Evolutionary conservation across 495 filamentous ascomycete genomes (phyloP).

Genomic region (Hypoxylon fuscum): DNA sequence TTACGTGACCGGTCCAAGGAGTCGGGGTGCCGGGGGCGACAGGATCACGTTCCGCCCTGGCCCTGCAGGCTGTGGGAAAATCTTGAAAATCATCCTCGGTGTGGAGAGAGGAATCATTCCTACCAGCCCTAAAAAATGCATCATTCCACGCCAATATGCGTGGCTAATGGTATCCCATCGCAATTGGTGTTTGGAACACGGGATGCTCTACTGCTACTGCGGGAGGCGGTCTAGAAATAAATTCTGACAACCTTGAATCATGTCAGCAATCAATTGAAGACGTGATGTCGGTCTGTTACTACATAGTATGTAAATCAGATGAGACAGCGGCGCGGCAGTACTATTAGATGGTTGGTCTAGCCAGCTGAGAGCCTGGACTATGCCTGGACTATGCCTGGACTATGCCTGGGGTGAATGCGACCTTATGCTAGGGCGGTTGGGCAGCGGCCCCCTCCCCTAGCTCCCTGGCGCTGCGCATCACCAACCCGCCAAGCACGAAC

Average conservation of each 20-base stretch:
- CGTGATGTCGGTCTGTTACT: background rate
- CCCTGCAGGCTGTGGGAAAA: too few relatives aligned
- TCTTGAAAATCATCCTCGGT: too few relatives aligned
- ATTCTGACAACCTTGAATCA: constrained; percentile 13
- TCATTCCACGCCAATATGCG: too few relatives aligned
- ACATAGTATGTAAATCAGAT: background rate
- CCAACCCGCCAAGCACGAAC: constrained; percentile 1
- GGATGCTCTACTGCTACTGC: background rate
- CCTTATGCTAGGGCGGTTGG: constrained; percentile 8
- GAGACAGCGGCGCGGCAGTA: background rate
- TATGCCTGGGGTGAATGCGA: too few relatives aligned
- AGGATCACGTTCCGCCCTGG: background rate
- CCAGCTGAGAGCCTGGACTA: too few relatives aligned
- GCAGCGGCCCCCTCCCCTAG: background rate
- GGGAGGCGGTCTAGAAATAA: constrained; percentile 13
- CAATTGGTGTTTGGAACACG: constrained; percentile 20
- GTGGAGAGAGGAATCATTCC: too few relatives aligned
- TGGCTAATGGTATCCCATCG: background rate
- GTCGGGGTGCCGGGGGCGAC: constrained; percentile 20
- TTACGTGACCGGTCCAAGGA: constrained; percentile 11
- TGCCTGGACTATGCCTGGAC: too few relatives aligned
- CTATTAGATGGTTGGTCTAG: background rate
- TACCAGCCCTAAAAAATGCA: too few relatives aligned
- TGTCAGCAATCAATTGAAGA: constrained; percentile 12
- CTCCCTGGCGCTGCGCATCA: constrained; percentile 15